These are phyloP conservation scores for Candida pseudofarinosa DNA, from an alignment of 805 yeast genomes.

Conservation along the genomic window DNA sequence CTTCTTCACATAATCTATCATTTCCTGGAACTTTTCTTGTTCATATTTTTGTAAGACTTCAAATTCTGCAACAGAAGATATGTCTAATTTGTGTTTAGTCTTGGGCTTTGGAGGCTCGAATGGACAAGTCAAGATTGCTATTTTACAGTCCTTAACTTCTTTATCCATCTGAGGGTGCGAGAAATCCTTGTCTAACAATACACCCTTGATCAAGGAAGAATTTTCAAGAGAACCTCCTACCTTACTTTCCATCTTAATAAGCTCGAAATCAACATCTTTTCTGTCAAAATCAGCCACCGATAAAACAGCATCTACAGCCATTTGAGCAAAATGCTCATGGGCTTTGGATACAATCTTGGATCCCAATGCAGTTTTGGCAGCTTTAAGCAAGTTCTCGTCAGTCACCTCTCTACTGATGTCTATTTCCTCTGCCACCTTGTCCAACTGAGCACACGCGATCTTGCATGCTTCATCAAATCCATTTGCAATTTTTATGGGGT, in stretches of 20 bases:
- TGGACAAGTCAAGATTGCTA: slow-evolving; percentile 96
- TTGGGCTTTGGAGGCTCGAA: slow-evolving; percentile 99
- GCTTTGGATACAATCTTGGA: slow-evolving; percentile 93
- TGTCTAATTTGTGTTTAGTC: slow-evolving; percentile 95
- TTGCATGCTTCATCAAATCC: slow-evolving; percentile 97
- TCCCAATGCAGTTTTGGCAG: slow-evolving; percentile 93
- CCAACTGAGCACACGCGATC: slow-evolving; percentile 76
- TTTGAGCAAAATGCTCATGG: slow-evolving; percentile 89
- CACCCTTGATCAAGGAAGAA: slow-evolving; percentile 83
- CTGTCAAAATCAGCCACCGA: slow-evolving; percentile 89
- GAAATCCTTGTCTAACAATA: slow-evolving; percentile 90
- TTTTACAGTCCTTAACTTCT: slow-evolving; percentile 66
- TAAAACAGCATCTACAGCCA: slow-evolving; percentile 95
- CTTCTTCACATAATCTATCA: slow-evolving; percentile 81
- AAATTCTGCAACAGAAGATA: slow-evolving; percentile 91
- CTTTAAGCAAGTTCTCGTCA: slow-evolving; percentile 67
- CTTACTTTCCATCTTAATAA: slow-evolving; percentile 92
- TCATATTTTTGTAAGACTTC: slow-evolving; percentile 87
- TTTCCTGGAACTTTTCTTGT: slow-evolving; percentile 81
- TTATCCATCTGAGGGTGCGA: slow-evolving; percentile 99
- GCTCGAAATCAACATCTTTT: slow-evolving; percentile 94
- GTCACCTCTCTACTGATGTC: slow-evolving; percentile 44
- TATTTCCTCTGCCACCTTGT: slow-evolving; percentile 67
- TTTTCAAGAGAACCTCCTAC: slow-evolving; percentile 93
- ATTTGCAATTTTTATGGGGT: slow-evolving; percentile 93